A percentile compares a stretch with the other conserved stretches of the same genome.
phyloP scores from a whole-genome alignment of 805 yeast genomes.

The Komagataella mondaviorum region DNA sequence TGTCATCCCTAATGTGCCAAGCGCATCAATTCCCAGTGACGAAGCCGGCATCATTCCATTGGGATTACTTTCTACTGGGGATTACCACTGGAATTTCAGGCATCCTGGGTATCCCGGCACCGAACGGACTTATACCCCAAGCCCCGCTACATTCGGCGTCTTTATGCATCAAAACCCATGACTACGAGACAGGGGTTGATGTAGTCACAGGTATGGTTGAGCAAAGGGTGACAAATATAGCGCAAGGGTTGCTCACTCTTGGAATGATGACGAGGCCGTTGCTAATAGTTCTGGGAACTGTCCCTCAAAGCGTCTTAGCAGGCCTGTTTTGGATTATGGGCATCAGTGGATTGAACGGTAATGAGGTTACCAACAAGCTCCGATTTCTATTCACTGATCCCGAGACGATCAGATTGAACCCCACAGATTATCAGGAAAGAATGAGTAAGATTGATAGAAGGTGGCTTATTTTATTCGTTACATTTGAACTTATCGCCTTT shows the following conservation, averaged over 20 bases:
- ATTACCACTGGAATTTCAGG: constrained; percentile 82
- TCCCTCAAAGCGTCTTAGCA: constrained; percentile 88
- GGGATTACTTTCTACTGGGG: constrained; percentile 80
- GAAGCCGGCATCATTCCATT: constrained; percentile 87
- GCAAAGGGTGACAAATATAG: constrained; percentile 74
- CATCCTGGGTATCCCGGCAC: constrained; percentile 83
- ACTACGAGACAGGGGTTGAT: constrained; percentile 15
- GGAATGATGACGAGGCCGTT: constrained; percentile 88
- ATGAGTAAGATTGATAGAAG: constrained; percentile 22
- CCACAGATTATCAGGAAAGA: constrained; percentile 5
- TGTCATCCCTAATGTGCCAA: constrained; percentile 88
- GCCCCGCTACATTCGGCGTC: constrained; percentile 89
- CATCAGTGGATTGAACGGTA: constrained; percentile 56
- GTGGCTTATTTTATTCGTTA: constrained; percentile 42
- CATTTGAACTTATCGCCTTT: constrained; percentile 51
- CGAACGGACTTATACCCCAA: constrained; percentile 93
- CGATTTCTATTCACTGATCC: constrained; percentile 51
- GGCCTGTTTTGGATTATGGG: constrained; percentile 95
- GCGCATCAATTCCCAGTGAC: constrained; percentile 64
- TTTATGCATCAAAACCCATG: constrained; percentile 40
- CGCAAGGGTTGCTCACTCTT: constrained; percentile 73
- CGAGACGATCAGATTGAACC: constrained; percentile 10
- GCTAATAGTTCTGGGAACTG: constrained; percentile 60
- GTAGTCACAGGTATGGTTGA: constrained; percentile 56
- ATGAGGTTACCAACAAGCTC: constrained; percentile 49